Percentiles rank a stretch among this genome's conserved stretches.
phyloP scores from a whole-genome alignment of 768 basidiomycete species.

The Tricholoma bakamatsutake region DNA sequence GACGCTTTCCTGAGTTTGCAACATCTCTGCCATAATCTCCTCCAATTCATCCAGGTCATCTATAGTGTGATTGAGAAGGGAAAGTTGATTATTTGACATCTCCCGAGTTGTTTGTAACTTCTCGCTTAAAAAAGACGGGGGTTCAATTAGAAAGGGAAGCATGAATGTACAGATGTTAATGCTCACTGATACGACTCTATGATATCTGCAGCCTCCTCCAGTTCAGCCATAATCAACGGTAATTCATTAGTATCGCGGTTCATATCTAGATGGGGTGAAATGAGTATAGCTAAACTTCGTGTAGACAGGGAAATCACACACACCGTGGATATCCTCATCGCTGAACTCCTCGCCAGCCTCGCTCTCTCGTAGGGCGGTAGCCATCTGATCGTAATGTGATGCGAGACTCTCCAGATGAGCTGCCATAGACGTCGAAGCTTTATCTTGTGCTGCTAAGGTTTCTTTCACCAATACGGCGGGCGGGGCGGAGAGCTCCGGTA shows the following conservation, averaged over 20 bases:
- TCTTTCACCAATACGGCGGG: conserved; percentile 33
- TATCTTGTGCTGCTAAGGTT: conserved; percentile 51
- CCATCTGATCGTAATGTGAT: conserved; percentile 76
- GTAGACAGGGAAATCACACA: not conserved
- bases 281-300: not conserved
- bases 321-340: conserved; percentile 68
- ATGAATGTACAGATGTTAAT: not conserved
- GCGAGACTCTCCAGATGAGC: conserved; percentile 63
- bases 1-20: conserved; percentile 59
- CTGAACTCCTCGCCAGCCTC: conserved; percentile 63
- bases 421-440: conserved; percentile 62
- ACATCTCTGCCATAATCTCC: conserved; percentile 75
- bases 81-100: conserved; percentile 39
- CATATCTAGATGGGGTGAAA: conserved; percentile 49
- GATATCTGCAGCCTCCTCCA: conserved; percentile 50
- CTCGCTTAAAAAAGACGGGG: conserved; percentile 33
- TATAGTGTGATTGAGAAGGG: conserved; percentile 43
- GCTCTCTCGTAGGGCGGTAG: conserved; percentile 53
- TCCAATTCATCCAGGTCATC: conserved; percentile 72
- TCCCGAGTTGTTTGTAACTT: conserved; percentile 40
- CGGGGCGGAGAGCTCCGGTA: conserved; percentile 31
- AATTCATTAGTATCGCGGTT: conserved; percentile 76
- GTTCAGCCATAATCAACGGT: conserved; percentile 64
- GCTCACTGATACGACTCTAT: conserved; percentile 58
- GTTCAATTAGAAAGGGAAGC: conserved; percentile 1